Evolutionary conservation across 441 rosid species (phyloP), one percentile per base, ranked within the genome.

Genomic region (Melastoma candidum): DNA sequence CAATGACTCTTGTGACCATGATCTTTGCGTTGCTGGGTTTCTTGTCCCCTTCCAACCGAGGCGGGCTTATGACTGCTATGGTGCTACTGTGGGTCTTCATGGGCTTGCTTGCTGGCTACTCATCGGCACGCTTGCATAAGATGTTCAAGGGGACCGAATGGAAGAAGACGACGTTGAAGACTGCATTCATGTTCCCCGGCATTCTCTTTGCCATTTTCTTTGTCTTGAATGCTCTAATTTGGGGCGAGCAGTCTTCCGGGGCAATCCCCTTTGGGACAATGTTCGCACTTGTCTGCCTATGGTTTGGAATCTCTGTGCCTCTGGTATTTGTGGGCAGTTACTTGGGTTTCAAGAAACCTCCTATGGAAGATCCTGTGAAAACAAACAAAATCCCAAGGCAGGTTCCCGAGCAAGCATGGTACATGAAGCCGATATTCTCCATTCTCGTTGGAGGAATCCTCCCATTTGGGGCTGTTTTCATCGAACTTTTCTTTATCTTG

Each of bases 31-130:
- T 90, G 73, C 68, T 90, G 51, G 97, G 97, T 14, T 87, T 90
- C 78, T 61, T 90, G 45, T 87, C 97, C 60, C 97, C 97, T 54
- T 90, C 97, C 59, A 90, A 84, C 71, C 71, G 97, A 58, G 97
- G 97, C 51, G 97, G 97, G n/a, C 96, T 90, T 53, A 90, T 81
- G 90, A 90, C 97, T 63, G 97, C 96, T 51, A 90, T 87, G 97
- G 97, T 90, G 69, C 87, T 90, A 67, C 60, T 90, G 68, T 90
- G 97, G 97, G 95, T 90, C 63, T 87, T 87, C 74, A 90, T 90
- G 97, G 96, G 97, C 46, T 65, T 90, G 61, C 78, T 87, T 13
- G 97, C 85, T 44, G 97, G 97, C 66, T 84, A 90, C 75, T 72
- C 96, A 48, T 90, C 97, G 2, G 83, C 96, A 22, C 85, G 96